Conservation (phyloP, 305 asterid species). For the Fraxinus paxiana region DNA sequence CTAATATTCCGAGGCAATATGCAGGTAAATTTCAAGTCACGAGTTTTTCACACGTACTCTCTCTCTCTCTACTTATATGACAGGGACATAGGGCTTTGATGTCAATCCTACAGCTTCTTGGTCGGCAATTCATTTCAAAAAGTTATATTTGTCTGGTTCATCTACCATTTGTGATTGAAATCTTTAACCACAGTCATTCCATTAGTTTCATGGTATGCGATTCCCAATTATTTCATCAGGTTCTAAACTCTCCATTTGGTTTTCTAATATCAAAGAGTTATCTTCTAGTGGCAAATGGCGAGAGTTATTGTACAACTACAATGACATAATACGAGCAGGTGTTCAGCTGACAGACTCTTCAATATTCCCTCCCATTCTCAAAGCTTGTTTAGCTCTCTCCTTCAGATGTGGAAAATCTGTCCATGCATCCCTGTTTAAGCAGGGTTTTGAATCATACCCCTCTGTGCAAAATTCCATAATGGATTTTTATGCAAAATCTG, state of each 20-base stretch:
- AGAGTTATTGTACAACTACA: constrained; percentile 48
- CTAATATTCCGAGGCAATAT: background rate
- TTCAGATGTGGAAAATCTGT: constrained; percentile 44
- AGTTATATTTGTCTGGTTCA: constrained; percentile 12
- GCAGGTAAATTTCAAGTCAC: constrained; percentile 16
- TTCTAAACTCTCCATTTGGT: constrained; percentile 27
- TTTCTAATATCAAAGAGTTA: constrained; percentile 43
- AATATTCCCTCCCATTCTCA: constrained; percentile 53
- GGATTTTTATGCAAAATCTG: constrained; percentile 70
- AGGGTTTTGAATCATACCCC: constrained; percentile 53
- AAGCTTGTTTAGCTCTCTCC: constrained; percentile 54
- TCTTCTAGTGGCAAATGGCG: constrained; percentile 50
- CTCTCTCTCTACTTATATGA: constrained; percentile 10
- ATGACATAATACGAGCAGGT: constrained; percentile 34
- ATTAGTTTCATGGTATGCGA: constrained; percentile 29
- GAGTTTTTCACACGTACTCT: background rate
- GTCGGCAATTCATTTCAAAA: constrained; percentile 1
- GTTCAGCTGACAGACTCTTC: constrained; percentile 44
- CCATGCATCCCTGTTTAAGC: constrained; percentile 62
- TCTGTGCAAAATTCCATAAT: constrained; percentile 62
- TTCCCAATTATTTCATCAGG: constrained; percentile 23
- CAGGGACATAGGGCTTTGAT: background rate
- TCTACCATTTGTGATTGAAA: background rate
- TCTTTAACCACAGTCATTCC: background rate
- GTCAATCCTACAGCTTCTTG: constrained; percentile 11